Conservation (phyloP, 1,284 basidiomycete genomes). For the Pseudozyma sp. region DNA sequence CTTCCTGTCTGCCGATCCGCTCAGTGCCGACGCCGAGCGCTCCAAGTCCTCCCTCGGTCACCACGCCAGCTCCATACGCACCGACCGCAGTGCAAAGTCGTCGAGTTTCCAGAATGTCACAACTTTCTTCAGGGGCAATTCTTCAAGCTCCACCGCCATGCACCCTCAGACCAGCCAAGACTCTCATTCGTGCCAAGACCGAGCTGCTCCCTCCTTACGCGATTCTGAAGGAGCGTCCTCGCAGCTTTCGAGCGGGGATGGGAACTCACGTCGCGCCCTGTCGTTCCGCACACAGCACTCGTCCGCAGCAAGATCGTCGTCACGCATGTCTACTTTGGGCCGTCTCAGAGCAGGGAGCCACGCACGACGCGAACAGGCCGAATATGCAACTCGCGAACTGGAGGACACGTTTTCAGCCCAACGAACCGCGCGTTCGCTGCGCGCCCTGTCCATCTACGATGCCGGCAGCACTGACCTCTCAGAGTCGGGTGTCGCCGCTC, state of each 20-base stretch:
- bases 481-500: neutral
- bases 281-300: conserved; percentile 38
- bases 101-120: conserved; percentile 28
- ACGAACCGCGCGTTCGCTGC: conserved; percentile 34
- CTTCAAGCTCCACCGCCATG: neutral
- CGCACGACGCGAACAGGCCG: conserved; percentile 23
- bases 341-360: conserved; percentile 35
- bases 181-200: conserved; percentile 13
- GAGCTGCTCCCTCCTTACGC: conserved; percentile 9
- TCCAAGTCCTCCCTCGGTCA: conserved; percentile 24
- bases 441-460: conserved; percentile 36
- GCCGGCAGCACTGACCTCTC: conserved; percentile 2
- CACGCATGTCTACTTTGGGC: conserved; percentile 32
- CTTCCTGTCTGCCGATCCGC: conserved; percentile 2
- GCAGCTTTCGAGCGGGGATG: conserved; percentile 42
- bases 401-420: conserved; percentile 40
- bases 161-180: conserved; percentile 21
- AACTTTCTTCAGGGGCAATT: conserved; percentile 8
- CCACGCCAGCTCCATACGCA: conserved; percentile 19
- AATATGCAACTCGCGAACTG: conserved; percentile 23
- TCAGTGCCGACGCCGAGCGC: neutral
- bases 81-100: conserved; percentile 19
- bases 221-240: conserved; percentile 30
- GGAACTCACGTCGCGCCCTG: conserved; percentile 28
- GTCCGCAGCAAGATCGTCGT: conserved; percentile 28